Evolutionary conservation across 768 basidiomycete genomes (phyloP), one percentile per base, ranked within the genome.

Genomic region (Amanita fuliginea): DNA sequence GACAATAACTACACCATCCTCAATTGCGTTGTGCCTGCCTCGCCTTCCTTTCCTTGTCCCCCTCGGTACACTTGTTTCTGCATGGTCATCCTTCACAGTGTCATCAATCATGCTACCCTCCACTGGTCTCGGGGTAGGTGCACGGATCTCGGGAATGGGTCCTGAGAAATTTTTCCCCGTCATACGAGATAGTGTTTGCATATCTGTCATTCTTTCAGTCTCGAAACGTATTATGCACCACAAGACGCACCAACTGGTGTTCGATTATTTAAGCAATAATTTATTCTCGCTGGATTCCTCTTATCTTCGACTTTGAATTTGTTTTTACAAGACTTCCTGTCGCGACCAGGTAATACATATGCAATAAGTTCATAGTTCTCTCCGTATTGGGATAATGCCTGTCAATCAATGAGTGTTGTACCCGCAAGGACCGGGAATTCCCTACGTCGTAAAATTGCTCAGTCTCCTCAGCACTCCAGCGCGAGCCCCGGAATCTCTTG

Each of bases 301-400:
- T 77, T 87, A 61, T 93, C 91, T 62, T 95, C 93, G 0, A 81
- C 74, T 58, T 89, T 93, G 70, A 92, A 95, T 60, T 95, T 95
- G 63, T 88, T 86, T 65, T 90, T 92, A 64, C 93, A 91, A 22
- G 91, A 83, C 59, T 86, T 89, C 16, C 92, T 75, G 59, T 90
- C 86, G 13, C 92, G 82, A 14, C 84, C 83, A 34, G 89, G 88
- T 16, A 95, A 73, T 10, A 92, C 74, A 56, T 81, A 82, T 2
- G 92, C 86, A 53, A 95, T 92, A 36, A 94, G 75, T 61, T 94
- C 91, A 59, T 94, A 95, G 57, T 94, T 92, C 62, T 92, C 87
- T 28, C 90, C 90, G 56, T 90, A 92, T 60, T 92, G 90, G 3
- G 81, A 74, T 26, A 94, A 68, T n/a, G 87, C 89, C 92, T 94